These are phyloP conservation scores for Coemansia sp. DNA, from an alignment of 192 early-diverging fungal species.

Conservation along the genomic window DNA sequence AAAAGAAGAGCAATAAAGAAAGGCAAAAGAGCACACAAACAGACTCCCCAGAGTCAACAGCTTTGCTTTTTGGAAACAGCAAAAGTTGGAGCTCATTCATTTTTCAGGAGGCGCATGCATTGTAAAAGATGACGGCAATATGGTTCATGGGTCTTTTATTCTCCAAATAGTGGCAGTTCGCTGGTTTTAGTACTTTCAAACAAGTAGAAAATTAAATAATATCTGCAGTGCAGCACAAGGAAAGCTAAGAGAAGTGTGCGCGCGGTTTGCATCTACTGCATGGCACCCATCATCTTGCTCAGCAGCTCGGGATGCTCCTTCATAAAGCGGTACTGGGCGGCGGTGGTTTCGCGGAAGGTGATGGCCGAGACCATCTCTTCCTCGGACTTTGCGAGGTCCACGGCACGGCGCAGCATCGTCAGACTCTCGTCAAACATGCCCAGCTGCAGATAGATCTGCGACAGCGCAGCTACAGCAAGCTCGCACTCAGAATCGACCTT, in stretches of 20 bases:
- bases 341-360: conserved; percentile 66
- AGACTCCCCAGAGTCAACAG: neutral
- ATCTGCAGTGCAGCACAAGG: too few relatives aligned
- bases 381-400: conserved; percentile 84
- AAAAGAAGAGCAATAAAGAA: neutral
- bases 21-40: neutral
- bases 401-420: conserved; percentile 76
- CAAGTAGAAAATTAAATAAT: too few relatives aligned
- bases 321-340: conserved; percentile 60
- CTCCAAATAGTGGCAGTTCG: too few relatives aligned
- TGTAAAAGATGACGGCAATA: too few relatives aligned
- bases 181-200: too few relatives aligned
- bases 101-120: too few relatives aligned
- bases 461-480: conserved; percentile 81
- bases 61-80: neutral
- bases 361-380: conserved; percentile 86
- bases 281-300: conserved; percentile 56
- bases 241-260: too few relatives aligned
- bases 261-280: conserved; percentile 8
- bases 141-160: too few relatives aligned
- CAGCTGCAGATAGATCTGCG: conserved; percentile 81
- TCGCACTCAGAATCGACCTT: conserved; percentile 96
- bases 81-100: neutral
- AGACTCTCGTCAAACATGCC: conserved; percentile 87
- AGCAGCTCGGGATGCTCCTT: conserved; percentile 59